Evolutionary conservation across 73 alveolate species (phyloP).

Genomic region (Uronychia binucleata): DNA sequence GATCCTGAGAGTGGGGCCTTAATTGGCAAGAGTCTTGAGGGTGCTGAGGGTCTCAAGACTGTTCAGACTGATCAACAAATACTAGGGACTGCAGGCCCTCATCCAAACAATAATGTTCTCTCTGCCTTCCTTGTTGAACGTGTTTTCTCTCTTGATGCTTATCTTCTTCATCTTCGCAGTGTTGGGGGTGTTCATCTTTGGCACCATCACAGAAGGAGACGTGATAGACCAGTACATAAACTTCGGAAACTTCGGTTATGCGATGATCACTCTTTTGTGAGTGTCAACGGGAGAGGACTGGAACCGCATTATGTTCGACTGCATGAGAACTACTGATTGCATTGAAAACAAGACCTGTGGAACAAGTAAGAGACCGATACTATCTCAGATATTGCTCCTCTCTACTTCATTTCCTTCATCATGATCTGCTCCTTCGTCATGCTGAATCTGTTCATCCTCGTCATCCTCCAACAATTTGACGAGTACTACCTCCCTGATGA

Average conservation of each 20-base stretch:
- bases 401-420: conserved; percentile 56
- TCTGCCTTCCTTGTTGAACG: conserved; percentile 91
- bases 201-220: conserved; percentile 55
- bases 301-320: conserved; percentile 78
- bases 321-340: conserved; percentile 19
- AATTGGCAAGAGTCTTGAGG: conserved; percentile 5
- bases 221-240: conserved; percentile 77
- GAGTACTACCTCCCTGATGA: conserved; percentile 61
- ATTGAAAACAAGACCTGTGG: conserved; percentile 44
- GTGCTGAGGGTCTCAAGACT: conserved; percentile 47
- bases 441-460: conserved; percentile 73
- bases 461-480: conserved; percentile 68
- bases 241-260: conserved; percentile 76
- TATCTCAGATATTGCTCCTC: conserved; percentile 24
- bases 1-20: conserved; percentile 44
- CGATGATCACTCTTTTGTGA: conserved; percentile 79
- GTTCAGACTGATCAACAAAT: conserved; percentile 81
- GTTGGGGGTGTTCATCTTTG: conserved; percentile 88
- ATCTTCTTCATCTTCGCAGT: conserved; percentile 91
- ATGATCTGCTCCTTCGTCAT: conserved; percentile 54
- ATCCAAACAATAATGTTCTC: conserved; percentile 87
- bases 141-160: conserved; percentile 81
- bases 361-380: conserved; percentile 3
- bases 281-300: conserved; percentile 95
- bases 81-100: conserved; percentile 85